phyloP scores from a whole-genome alignment of 2,329 filamentous ascomycete species.

The Aspergillus brasiliensis region DNA sequence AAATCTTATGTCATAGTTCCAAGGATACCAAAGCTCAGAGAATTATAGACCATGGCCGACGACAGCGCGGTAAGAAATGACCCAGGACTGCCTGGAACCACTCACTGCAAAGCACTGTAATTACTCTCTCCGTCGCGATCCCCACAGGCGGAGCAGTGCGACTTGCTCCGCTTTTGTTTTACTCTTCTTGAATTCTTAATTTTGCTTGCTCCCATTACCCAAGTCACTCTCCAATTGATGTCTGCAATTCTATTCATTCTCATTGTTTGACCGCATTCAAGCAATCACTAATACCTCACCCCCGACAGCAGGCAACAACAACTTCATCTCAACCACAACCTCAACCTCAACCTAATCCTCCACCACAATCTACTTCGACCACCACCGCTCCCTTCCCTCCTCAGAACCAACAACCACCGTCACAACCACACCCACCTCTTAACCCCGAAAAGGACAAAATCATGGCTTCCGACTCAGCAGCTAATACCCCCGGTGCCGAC shows the following conservation, averaged over 20 bases:
- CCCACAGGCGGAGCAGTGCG: not conserved
- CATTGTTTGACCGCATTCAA: no score
- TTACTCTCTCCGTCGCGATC: conserved; percentile 13
- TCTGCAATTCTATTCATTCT: no score
- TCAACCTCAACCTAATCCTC: not conserved
- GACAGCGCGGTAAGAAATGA: conserved; percentile 19
- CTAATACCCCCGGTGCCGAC: conserved; percentile 28
- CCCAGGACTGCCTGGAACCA: not conserved
- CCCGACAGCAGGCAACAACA: no score
- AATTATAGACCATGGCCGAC: conserved; percentile 19
- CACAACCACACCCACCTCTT: not conserved
- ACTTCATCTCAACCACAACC: not conserved
- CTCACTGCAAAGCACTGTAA: not conserved
- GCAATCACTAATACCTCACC: no score
- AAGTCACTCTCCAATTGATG: not conserved
- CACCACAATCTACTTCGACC: not conserved
- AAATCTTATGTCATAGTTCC: not conserved
- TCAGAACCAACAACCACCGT: conserved; percentile 19
- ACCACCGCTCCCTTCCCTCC: conserved; percentile 1
- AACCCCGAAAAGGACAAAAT: conserved; percentile 1
- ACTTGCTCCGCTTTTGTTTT: conserved; percentile 6
- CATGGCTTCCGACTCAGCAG: conserved; percentile 4
- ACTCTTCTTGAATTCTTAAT: not conserved
- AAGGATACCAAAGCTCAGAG: no score
- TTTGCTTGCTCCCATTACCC: not conserved